phyloP scores from a whole-genome alignment of 805 yeast species.

The Yamadazyma nakazawae region DNA sequence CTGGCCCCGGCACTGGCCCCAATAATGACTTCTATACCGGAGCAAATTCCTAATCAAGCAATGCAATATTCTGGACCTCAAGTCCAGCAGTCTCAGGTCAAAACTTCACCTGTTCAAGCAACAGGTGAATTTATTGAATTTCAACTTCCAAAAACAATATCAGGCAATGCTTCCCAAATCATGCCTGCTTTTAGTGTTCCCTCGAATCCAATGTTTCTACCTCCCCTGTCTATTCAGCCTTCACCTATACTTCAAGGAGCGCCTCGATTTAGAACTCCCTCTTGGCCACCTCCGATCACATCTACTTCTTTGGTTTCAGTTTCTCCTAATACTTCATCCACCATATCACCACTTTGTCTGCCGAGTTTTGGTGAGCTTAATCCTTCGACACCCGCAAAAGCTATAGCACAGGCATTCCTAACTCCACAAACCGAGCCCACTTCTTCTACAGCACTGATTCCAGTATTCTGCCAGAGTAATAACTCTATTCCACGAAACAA shows the following conservation, averaged over 20 bases:
- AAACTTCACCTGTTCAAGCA: not conserved
- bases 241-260: not conserved
- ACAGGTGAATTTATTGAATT: not conserved
- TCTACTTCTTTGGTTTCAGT: not conserved
- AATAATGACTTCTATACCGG: not conserved
- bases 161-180: too few species aligned
- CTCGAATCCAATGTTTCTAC: too few species aligned
- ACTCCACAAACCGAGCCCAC: slow-evolving; percentile 7
- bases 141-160: not conserved
- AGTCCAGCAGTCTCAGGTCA: not conserved
- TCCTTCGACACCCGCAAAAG: not conserved
- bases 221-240: not conserved
- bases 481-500: not conserved
- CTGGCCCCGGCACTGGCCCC: not conserved
- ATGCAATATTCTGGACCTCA: not conserved
- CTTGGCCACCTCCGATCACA: not conserved
- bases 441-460: not conserved
- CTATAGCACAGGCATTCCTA: not conserved
- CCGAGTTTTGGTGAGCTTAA: not conserved
- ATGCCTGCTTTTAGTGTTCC: too few species aligned
- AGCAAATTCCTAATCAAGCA: not conserved
- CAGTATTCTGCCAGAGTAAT: not conserved
- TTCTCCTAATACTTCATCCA: not conserved
- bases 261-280: not conserved
- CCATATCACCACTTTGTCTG: not conserved